phyloP scores from a whole-genome alignment of 2,329 filamentous ascomycete species.

The Aspergillus sclerotialis region DNA sequence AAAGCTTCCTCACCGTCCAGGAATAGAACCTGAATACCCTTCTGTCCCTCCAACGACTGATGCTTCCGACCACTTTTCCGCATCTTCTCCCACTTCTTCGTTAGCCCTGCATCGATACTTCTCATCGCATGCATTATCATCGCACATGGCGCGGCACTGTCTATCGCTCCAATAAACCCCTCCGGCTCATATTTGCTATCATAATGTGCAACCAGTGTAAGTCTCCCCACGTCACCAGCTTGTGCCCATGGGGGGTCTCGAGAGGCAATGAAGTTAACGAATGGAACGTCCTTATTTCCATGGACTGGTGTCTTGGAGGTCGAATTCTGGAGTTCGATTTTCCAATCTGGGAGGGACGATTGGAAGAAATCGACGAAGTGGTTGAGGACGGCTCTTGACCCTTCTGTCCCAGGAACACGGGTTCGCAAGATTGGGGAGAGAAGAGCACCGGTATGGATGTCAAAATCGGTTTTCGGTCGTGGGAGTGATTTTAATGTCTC shows the following conservation, averaged over 20 bases:
- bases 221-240: conserved; percentile 65
- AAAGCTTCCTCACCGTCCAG: conserved; percentile 96
- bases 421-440: conserved; percentile 81
- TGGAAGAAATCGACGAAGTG: conserved; percentile 83
- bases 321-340: conserved; percentile 79
- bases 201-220: conserved; percentile 91
- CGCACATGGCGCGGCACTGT: conserved; percentile 90
- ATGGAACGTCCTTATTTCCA: conserved; percentile 64
- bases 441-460: conserved; percentile 67
- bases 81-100: conserved; percentile 74
- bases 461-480: conserved; percentile 65
- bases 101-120: conserved; percentile 71
- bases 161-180: conserved; percentile 88
- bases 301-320: conserved; percentile 74
- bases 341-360: conserved; percentile 69
- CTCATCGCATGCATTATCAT: conserved; percentile 83
- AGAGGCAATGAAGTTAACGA: conserved; percentile 77
- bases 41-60: conserved; percentile 59
- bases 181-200: conserved; percentile 73
- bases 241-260: conserved; percentile 79
- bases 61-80: conserved; percentile 48
- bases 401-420: conserved; percentile 79
- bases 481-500: conserved; percentile 65
- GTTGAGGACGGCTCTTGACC: conserved; percentile 62
- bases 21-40: conserved; percentile 81